Base-by-base conservation (phyloP, 208 protist genomes). In the Trypanosoma avium region DNA sequence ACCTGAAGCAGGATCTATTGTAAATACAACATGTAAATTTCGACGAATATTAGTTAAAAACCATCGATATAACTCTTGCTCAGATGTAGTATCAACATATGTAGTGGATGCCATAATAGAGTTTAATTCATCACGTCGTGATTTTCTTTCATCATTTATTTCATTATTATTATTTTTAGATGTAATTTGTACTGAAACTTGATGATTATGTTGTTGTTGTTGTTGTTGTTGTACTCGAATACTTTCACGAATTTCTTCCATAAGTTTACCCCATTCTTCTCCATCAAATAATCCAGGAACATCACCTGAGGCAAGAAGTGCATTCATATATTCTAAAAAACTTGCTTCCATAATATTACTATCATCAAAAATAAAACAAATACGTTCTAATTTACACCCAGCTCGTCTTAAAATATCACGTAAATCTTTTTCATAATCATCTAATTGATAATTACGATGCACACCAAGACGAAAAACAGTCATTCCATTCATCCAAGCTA, bases 301-400 rank as follows among this genome's bases (percentile, higher is more conserved):
- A 86, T 95, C 94, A 36, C 98, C 98, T 27, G 89, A 97, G n/a
- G 99, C 97, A 22, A 99, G 85, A 4, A 99, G 81, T 15, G 98
- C 98, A 75, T 99, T 99, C 93, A 99, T 99, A 77, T 98, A 97
- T 79, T 99, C 98, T 15, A 99, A 86, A 81, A 99, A 99, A 55
- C 88, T 93, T 21, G 97, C 86, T 68, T 99, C 92, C 61, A 99
- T 82, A 6, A 99, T 95, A 77, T 99, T 99, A 19, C 89, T 97
- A 75, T 99, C 99, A 79, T 99, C 98, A 76, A 99, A 99, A 40
- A 99, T 93, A 82, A 99, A 99, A 73, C 96, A 99, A 52, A 99
- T 98, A 57, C 95, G 96, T 82, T 99, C 98, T 26, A 97, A 88
- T 66, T 97, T 85, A 75, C 92, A 98, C 49, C 98, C 99, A 19